phyloP scores from a whole-genome alignment of 768 basidiomycete species.

The Tricholoma sp. region DNA sequence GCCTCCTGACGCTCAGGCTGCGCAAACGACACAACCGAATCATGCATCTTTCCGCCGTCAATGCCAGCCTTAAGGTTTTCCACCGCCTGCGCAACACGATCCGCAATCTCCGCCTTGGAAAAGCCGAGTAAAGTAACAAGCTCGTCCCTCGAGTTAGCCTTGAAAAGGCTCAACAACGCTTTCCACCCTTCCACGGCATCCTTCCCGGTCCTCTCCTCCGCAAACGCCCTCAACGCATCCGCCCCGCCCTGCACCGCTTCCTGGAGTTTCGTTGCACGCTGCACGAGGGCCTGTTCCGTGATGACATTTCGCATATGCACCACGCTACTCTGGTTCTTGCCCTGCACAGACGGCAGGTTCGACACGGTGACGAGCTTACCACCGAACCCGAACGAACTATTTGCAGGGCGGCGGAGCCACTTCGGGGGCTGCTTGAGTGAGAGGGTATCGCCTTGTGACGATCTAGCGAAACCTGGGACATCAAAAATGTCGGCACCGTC shows the following conservation, averaged over 20 bases:
- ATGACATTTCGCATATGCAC: constrained; percentile 76
- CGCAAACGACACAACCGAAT: constrained; percentile 79
- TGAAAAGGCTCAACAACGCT: constrained; percentile 83
- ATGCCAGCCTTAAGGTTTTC: constrained; percentile 56
- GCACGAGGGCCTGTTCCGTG: constrained; percentile 70
- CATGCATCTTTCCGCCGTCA: constrained; percentile 43
- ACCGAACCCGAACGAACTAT: constrained; percentile 85
- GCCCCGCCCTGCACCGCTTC: constrained; percentile 47
- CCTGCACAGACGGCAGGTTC: constrained; percentile 69
- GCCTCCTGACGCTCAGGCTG: constrained; percentile 60
- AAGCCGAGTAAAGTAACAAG: constrained; percentile 88
- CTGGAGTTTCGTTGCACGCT: constrained; percentile 66
- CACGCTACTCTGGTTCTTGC: constrained; percentile 76
- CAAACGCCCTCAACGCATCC: constrained; percentile 56
- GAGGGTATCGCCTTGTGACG: constrained; percentile 50
- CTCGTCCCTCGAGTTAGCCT: constrained; percentile 84
- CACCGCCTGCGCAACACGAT: constrained; percentile 77
- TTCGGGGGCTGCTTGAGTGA: constrained; percentile 94
- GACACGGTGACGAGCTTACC: constrained; percentile 79
- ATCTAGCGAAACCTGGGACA: constrained; percentile 46
- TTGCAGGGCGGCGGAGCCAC: constrained; percentile 85
- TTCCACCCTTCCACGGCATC: constrained; percentile 58
- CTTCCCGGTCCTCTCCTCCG: constrained; percentile 49
- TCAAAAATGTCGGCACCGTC: constrained; percentile 81
- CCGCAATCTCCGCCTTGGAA: constrained; percentile 79